Conservation (phyloP, 169 alveolate species). For the Cystoisospora suis region DNA sequence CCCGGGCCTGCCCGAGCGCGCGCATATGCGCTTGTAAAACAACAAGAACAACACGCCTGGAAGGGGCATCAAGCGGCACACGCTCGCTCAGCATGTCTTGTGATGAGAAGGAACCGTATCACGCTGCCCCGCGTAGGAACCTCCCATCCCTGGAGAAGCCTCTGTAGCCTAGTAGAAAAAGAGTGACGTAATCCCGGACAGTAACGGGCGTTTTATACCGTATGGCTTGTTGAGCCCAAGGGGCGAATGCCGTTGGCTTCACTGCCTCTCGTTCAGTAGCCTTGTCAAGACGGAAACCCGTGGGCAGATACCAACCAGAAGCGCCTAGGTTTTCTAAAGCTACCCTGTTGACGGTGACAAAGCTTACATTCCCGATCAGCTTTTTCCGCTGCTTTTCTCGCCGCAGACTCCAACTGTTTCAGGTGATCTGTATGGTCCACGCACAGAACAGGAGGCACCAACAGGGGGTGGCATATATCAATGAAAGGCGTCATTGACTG, state of each 20-base stretch:
- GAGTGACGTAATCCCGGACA: neutral
- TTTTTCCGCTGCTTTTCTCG: slow-evolving; percentile 52
- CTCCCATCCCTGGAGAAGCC: too few relatives aligned
- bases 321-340: neutral
- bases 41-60: too few relatives aligned
- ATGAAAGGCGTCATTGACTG: neutral
- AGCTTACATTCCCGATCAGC: slow-evolving; percentile 52
- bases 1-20: too few relatives aligned
- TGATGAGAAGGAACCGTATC: too few relatives aligned
- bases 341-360: neutral
- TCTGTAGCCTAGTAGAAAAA: neutral
- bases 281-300: neutral
- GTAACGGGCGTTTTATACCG: neutral
- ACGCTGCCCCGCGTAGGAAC: too few relatives aligned
- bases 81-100: too few relatives aligned
- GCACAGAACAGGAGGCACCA: neutral
- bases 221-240: neutral
- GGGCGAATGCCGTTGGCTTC: neutral
- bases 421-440: slow-evolving; percentile 44
- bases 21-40: too few relatives aligned
- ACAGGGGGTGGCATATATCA: neutral
- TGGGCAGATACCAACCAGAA: neutral
- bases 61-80: too few relatives aligned
- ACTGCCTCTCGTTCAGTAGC: neutral
- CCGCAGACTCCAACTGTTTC: slow-evolving; percentile 55